These are phyloP conservation scores for Ophiocordyceps australis DNA, from an alignment of 2,329 filamentous ascomycete genomes.

Conservation along the genomic window DNA sequence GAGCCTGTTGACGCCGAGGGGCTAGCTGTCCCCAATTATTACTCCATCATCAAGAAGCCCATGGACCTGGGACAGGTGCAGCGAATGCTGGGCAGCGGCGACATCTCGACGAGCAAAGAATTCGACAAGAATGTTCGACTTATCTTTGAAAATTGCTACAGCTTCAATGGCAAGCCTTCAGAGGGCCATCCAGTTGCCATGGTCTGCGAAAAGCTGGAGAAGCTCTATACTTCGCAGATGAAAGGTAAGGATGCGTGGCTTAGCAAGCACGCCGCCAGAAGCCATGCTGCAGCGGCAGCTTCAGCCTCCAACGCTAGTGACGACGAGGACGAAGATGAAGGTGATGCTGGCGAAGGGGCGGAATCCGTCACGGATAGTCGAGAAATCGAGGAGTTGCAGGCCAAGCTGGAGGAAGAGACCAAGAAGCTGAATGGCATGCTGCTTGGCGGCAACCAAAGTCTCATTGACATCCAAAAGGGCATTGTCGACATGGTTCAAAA, in stretches of 20 bases:
- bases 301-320: constrained; percentile 48
- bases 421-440: constrained; percentile 35
- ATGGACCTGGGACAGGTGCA: constrained; percentile 86
- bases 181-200: constrained; percentile 52
- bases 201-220: constrained; percentile 55
- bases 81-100: constrained; percentile 56
- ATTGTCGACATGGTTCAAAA: constrained; percentile 49
- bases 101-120: constrained; percentile 69
- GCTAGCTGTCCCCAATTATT: constrained; percentile 82
- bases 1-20: constrained; percentile 84
- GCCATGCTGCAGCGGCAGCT: constrained; percentile 29
- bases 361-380: constrained; percentile 21
- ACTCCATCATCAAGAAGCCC: constrained; percentile 85
- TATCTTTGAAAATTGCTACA: constrained; percentile 79
- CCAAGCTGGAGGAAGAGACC: constrained; percentile 35
- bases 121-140: constrained; percentile 69
- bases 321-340: constrained; percentile 55
- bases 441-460: constrained; percentile 29
- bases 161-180: constrained; percentile 52
- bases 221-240: constrained; percentile 60
- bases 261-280: constrained; percentile 50
- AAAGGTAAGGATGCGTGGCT: constrained; percentile 67
- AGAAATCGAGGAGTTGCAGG: constrained; percentile 31
- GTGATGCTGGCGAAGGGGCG: constrained; percentile 23
- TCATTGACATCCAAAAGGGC: constrained; percentile 37